Evolutionary conservation across 2,329 filamentous ascomycete genomes (phyloP).

Genomic region (Hypomyces rosellus): DNA sequence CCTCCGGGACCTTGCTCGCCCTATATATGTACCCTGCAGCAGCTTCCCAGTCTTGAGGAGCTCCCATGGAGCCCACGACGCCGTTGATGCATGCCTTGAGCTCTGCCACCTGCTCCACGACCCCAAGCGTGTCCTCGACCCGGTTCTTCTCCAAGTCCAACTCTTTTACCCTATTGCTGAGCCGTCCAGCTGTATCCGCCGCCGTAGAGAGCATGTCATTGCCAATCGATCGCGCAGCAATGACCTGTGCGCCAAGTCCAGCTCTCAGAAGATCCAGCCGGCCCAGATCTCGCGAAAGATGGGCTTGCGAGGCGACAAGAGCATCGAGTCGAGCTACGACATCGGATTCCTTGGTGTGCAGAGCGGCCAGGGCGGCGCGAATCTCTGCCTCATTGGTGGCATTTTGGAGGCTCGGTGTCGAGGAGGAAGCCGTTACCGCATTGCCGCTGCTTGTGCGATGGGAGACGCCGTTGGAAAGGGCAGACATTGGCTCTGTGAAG

Average conservation of each 20-base stretch:
- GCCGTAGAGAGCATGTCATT: constrained; percentile 87
- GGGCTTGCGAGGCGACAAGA: constrained; percentile 75
- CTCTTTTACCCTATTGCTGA: constrained; percentile 79
- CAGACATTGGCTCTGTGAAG: constrained; percentile 40
- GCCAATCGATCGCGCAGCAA: constrained; percentile 75
- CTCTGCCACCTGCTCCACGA: constrained; percentile 94
- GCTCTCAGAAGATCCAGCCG: constrained; percentile 86
- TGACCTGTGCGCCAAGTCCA: constrained; percentile 78
- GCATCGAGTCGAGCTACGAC: constrained; percentile 70
- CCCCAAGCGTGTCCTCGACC: constrained; percentile 81
- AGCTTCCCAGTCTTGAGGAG: constrained; percentile 97
- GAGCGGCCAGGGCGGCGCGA: constrained; percentile 64
- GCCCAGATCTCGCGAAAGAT: constrained; percentile 78
- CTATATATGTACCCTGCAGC: constrained; percentile 84
- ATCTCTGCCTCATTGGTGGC: constrained; percentile 74
- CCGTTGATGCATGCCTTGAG: constrained; percentile 94
- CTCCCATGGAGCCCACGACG: constrained; percentile 92
- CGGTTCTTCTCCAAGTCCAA: constrained; percentile 87
- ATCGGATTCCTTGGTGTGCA: constrained; percentile 68
- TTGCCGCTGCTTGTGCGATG: constrained; percentile 26
- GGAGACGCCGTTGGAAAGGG: constrained; percentile 38
- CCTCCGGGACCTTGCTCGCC: constrained; percentile 71
- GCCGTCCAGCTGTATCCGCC: constrained; percentile 74
- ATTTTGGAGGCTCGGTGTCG: constrained; percentile 48
- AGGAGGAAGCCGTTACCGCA: constrained; percentile 21